These are phyloP conservation scores for Solanum tarapatanum DNA, from an alignment of 257 asterid species.

Conservation along the genomic window DNA sequence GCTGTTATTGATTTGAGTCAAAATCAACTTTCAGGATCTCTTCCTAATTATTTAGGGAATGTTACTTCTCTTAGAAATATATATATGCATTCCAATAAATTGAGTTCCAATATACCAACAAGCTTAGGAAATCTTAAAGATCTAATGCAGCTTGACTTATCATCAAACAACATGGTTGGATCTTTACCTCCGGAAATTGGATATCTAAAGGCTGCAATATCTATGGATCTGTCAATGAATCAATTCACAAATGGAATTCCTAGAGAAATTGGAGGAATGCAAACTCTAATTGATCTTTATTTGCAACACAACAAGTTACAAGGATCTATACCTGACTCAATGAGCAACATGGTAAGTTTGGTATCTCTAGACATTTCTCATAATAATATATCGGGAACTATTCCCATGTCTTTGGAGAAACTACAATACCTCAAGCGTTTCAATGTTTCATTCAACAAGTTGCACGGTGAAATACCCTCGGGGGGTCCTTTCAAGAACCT, in stretches of 20 bases:
- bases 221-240: not conserved
- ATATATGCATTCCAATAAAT: accelerated
- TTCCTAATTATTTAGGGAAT: not conserved
- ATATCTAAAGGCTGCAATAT: accelerated
- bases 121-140: not conserved
- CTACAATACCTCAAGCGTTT: not conserved
- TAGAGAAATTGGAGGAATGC: not conserved
- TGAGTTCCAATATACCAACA: not conserved
- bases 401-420: not conserved
- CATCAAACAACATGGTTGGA: not conserved
- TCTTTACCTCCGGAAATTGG: not conserved
- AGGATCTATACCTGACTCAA: not conserved
- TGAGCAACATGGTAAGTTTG: not conserved
- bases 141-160: too few species aligned
- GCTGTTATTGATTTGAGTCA: accelerated
- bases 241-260: not conserved
- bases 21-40: too few species aligned
- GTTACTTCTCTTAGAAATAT: accelerated
- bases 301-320: not conserved
- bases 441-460: accelerated
- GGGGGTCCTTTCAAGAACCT: not conserved
- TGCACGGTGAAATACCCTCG: not conserved
- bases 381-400: accelerated
- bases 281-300: accelerated
- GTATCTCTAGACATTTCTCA: accelerated